Conservation (phyloP, 2,329 filamentous ascomycete species). For the Harringtonia lauricola region DNA sequence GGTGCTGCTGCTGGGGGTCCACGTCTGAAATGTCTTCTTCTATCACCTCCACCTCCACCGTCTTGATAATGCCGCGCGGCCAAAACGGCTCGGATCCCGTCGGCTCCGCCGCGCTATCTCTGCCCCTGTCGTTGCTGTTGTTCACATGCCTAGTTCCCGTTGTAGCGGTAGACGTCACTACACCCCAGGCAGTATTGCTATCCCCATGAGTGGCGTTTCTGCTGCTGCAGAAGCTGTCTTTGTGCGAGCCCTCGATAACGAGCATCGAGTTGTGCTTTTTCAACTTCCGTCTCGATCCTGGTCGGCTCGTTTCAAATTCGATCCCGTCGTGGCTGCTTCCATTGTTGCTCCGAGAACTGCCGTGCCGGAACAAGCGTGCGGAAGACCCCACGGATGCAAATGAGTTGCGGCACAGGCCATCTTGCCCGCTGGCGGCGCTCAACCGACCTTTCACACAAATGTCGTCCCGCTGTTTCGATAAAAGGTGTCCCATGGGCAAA, state of each 20-base stretch:
- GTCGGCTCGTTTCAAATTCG: background rate
- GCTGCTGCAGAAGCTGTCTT: conserved; percentile 11
- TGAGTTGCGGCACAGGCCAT: too few relatives aligned
- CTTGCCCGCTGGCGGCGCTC: background rate
- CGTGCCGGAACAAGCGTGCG: background rate
- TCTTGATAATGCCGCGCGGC: conserved; percentile 26
- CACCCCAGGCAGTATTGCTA: too few relatives aligned
- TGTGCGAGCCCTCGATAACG: conserved; percentile 16
- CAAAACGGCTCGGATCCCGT: conserved; percentile 13
- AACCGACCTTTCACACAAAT: conserved; percentile 7
- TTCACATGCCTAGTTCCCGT: background rate
- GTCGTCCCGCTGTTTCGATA: conserved; percentile 11
- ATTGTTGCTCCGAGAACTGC: background rate
- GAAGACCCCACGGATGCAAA: too few relatives aligned
- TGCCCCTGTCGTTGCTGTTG: background rate
- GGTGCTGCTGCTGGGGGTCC: conserved; percentile 6
- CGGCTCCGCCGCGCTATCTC: background rate
- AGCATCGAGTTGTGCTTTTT: conserved; percentile 13
- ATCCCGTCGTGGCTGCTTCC: too few relatives aligned
- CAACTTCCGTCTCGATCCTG: conserved; percentile 1
- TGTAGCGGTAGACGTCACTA: too few relatives aligned
- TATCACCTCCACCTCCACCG: conserved; percentile 24
- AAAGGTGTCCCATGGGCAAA: conserved; percentile 21
- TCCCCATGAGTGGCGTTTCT: background rate
- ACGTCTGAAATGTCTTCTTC: conserved; percentile 20